Base-by-base conservation (phyloP, 1,284 basidiomycete genomes). In the Moesziomyces globuligerus region DNA sequence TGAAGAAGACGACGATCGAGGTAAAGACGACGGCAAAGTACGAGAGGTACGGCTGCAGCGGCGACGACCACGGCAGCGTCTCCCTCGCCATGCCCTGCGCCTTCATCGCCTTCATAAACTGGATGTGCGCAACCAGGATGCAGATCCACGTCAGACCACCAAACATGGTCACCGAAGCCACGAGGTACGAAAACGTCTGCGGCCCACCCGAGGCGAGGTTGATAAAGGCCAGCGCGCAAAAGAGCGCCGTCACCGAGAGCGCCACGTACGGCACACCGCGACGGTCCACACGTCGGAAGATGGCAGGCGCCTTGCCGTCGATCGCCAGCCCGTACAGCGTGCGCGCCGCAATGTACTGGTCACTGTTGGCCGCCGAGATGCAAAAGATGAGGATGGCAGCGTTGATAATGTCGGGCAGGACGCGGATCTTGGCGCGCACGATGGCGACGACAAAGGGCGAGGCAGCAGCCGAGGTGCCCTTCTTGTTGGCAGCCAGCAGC, bases 81-180 rank as follows among this genome's bases (percentile, higher is more conserved):
- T 66, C 83, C 47, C 92, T 86, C 65, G 89, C 86, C 66, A 89
- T 87, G 23, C 90, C 90, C 78, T 94, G 93, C 1, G 83, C 88
- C 78, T 89, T 89, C 80, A 90, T 80, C 38, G 91, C 93, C 7
- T 85, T 80, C 79, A 91, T 86, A 85, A 94, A 94, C 36, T 90
- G 88, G 55, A 92, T 82, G 82, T 93, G 93, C 7, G 90, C 91
- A 49, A 92, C 71, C 36, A 85, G 86, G 77, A 94, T 94, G 64
- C 89, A 75, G 64, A 86, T 75, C 64, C 75, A 81, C 21, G 71
- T 57, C 9, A 91, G 32, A 87, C 75, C 21, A 87, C 90, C 89
- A 46, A 65, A 65, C 56, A 75, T 72, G 40, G 55, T 64, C n/a
- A 61, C 69, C 21, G 68, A 62, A 7, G 53, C 51, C 3, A 58